Evolutionary conservation across 345 rosid genomes (phyloP).

Genomic region (Psidium guajava): DNA sequence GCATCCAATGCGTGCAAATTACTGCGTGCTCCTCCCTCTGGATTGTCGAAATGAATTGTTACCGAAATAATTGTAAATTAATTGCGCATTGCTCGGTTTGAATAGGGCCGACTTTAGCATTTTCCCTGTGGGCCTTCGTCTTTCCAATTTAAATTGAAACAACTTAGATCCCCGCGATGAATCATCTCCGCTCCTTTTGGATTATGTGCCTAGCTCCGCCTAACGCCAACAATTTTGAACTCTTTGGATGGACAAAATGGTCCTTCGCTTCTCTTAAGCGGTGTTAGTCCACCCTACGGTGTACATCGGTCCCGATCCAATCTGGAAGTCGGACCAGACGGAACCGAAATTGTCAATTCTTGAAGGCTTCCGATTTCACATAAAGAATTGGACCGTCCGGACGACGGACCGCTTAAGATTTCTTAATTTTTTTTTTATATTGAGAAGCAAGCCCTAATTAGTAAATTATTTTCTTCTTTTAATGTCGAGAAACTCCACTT

Average conservation of each 20-base stretch:
- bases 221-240: not conserved
- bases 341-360: too few relatives aligned
- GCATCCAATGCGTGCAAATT: not conserved
- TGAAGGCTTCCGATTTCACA: too few relatives aligned
- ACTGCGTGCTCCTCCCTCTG: not conserved
- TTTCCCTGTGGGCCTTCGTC: not conserved
- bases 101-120: not conserved
- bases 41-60: not conserved
- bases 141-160: not conserved
- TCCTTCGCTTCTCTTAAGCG: not conserved
- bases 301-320: too few relatives aligned
- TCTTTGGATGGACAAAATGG: not conserved
- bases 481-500: too few relatives aligned
- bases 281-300: too few relatives aligned
- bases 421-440: too few relatives aligned
- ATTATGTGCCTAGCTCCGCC: not conserved
- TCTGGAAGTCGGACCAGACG: too few relatives aligned
- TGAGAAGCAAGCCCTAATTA: too few relatives aligned
- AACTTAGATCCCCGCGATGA: not conserved
- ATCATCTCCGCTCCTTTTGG: not conserved
- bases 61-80: not conserved
- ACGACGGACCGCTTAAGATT: too few relatives aligned
- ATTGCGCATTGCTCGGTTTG: not conserved
- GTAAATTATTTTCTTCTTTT: too few relatives aligned
- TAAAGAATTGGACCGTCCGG: too few relatives aligned